A percentile compares a stretch with the other conserved stretches of the same genome.
These are phyloP conservation scores for Pythium sp. DNA, from an alignment of 352 stramenopile species.

Conservation along the genomic window DNA sequence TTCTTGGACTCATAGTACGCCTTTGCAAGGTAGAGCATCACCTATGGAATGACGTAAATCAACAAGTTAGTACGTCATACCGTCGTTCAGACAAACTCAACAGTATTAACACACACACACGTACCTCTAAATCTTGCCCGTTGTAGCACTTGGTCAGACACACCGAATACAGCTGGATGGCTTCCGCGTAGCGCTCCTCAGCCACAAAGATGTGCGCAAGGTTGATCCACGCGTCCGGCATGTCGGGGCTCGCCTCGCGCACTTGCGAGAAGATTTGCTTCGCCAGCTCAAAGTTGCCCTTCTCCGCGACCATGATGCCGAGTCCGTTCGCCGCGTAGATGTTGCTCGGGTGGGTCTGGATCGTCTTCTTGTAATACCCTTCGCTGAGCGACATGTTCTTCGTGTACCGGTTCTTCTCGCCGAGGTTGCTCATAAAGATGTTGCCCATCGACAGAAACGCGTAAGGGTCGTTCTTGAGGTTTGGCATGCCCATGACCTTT, in stretches of 20 bases:
- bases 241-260: slow-evolving; percentile 93
- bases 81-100: background rate
- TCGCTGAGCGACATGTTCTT: slow-evolving; percentile 95
- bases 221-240: slow-evolving; percentile 96
- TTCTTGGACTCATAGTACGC: slow-evolving; percentile 89
- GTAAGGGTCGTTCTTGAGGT: slow-evolving; percentile 95
- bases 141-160: slow-evolving; percentile 90
- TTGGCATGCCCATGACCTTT: slow-evolving; percentile 93
- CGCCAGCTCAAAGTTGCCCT: slow-evolving; percentile 94
- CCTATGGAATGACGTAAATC: slow-evolving; percentile 15
- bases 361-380: slow-evolving; percentile 96
- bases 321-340: slow-evolving; percentile 97
- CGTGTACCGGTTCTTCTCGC: slow-evolving; percentile 93
- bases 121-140: slow-evolving; percentile 73
- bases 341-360: slow-evolving; percentile 91
- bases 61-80: slow-evolving; percentile 1
- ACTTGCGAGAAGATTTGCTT: slow-evolving; percentile 97
- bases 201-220: slow-evolving; percentile 96
- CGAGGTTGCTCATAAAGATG: slow-evolving; percentile 98
- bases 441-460: slow-evolving; percentile 96
- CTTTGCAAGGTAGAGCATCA: slow-evolving; percentile 84
- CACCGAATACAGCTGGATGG: slow-evolving; percentile 95
- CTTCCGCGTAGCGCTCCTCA: slow-evolving; percentile 95
- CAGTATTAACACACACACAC: background rate
- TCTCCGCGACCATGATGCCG: slow-evolving; percentile 97